Evolutionary conservation across 2,329 filamentous ascomycete genomes (phyloP).

Genomic region (Aureobasidium sp.): DNA sequence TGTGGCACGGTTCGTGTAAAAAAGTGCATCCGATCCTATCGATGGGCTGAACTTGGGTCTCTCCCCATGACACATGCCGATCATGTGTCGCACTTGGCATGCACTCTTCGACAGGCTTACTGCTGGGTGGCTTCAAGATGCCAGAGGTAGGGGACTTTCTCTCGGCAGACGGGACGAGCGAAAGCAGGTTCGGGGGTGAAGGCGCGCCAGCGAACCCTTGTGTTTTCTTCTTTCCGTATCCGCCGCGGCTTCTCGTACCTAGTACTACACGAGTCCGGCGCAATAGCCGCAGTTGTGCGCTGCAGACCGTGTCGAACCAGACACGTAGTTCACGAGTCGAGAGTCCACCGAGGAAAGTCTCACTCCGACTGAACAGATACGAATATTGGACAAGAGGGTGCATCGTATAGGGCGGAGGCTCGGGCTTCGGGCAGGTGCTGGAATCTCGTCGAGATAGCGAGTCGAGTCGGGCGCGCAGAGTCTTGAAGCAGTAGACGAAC

Average conservation of each 20-base stretch:
- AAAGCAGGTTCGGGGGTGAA: neutral
- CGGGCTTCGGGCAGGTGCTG: neutral
- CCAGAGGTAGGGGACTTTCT: neutral
- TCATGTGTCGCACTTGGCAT: neutral
- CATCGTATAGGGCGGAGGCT: neutral
- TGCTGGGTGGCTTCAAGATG: neutral
- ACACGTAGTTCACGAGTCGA: neutral
- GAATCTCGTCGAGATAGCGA: neutral
- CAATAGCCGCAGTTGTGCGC: neutral
- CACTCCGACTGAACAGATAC: neutral
- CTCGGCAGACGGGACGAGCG: neutral
- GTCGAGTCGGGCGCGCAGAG: neutral
- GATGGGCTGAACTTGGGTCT: neutral
- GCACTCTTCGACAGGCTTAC: neutral
- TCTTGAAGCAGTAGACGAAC: neutral
- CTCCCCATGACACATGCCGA: neutral
- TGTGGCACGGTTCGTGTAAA: neutral
- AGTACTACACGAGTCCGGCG: neutral
- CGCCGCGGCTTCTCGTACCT: neutral
- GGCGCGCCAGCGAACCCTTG: neutral
- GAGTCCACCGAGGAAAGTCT: neutral
- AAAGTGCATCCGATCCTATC: neutral
- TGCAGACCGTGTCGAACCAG: neutral
- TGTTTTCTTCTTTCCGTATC: too few relatives aligned
- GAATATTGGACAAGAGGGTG: neutral